Evolutionary conservation across 139 green algal genomes (phyloP), one percentile per base, ranked within the genome.

Genomic region (Nannochloris sp.): DNA sequence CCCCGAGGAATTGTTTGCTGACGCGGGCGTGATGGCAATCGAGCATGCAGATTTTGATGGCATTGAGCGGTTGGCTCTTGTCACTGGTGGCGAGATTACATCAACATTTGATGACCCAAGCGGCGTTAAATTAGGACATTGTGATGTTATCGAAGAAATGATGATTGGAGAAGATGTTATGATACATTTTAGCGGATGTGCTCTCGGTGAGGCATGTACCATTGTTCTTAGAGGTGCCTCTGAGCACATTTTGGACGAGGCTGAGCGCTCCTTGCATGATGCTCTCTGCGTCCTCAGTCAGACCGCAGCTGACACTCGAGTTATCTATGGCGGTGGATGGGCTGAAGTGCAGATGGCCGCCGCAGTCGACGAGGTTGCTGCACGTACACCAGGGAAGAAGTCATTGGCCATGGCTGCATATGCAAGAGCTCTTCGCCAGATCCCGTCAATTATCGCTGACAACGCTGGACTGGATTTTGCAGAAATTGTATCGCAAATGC

Each of bases 201-300:
- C 69, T 2, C 76, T 93, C 72, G 90, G 85, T 4, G 93, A 97
- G 69, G 93, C 93, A 3, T 98, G 93, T 81, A 97, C 93, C 57
- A 94, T 99, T 60, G 88, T 99, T 23, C 78, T 99, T 56, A 76
- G 93, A 23, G 93, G 93, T 29, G 91, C 93, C 75, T 69, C 71
- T 64, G 81, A 78, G 11, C 93, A 98, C 73, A 83, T 99, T 63
- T 76, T 99, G 56, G 93, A 97, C 29, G 93, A 99, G 75, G 93
- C 93, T 23, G 93, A 99, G 75, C 75, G 93, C 21, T 95, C 84
- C 2, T 73, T 99, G 61, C 93, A 99, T 62, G 93, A 99, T 74
- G 93, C 93, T 23, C 87, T 99, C 49, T 99, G 93, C 76, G 93
- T 99, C 73, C 79, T 99, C 56, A 80, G 75, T 53, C 78, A 87